Evolutionary conservation across 2,329 filamentous ascomycete genomes (phyloP).

Genomic region (Calonectria montana): DNA sequence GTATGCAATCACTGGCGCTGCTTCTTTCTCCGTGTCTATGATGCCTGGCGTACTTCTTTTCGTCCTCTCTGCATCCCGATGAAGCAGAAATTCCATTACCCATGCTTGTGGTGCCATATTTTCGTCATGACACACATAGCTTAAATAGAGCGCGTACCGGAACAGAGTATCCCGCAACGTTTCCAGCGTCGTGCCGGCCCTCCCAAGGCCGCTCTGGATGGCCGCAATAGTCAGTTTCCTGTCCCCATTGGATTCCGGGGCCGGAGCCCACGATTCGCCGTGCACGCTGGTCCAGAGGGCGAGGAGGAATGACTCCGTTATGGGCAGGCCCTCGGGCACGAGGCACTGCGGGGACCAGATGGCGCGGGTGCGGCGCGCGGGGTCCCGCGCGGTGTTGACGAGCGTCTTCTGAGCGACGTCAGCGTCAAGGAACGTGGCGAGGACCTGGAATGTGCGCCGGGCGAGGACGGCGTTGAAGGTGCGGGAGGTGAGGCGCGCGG

Average conservation of each 20-base stretch:
- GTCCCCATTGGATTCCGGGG: slow-evolving; percentile 12
- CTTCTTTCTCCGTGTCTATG: neutral
- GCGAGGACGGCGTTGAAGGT: slow-evolving; percentile 47
- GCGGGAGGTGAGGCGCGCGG: slow-evolving; percentile 47
- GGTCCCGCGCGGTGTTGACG: slow-evolving; percentile 34
- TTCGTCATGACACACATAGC: slow-evolving; percentile 43
- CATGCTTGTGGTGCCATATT: slow-evolving; percentile 45
- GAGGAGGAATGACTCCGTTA: slow-evolving; percentile 47
- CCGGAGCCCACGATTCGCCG: slow-evolving; percentile 38
- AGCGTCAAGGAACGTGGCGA: slow-evolving; percentile 46
- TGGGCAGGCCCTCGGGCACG: slow-evolving; percentile 44
- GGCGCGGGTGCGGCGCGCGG: slow-evolving; percentile 37
- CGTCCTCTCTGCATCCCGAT: neutral
- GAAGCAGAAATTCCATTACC: slow-evolving; percentile 42
- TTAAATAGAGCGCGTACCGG: slow-evolving; percentile 50
- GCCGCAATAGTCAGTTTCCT: slow-evolving; percentile 20
- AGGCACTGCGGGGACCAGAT: slow-evolving; percentile 52
- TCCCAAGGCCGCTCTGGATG: slow-evolving; percentile 37
- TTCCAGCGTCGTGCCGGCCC: slow-evolving; percentile 37
- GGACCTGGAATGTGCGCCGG: slow-evolving; percentile 40
- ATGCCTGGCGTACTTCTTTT: neutral
- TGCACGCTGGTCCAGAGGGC: slow-evolving; percentile 45
- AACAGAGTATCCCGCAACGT: slow-evolving; percentile 45
- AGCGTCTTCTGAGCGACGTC: slow-evolving; percentile 39
- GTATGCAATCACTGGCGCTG: neutral